phyloP scores from a whole-genome alignment of 2,329 filamentous ascomycete genomes.

The Penicillium glabrum region DNA sequence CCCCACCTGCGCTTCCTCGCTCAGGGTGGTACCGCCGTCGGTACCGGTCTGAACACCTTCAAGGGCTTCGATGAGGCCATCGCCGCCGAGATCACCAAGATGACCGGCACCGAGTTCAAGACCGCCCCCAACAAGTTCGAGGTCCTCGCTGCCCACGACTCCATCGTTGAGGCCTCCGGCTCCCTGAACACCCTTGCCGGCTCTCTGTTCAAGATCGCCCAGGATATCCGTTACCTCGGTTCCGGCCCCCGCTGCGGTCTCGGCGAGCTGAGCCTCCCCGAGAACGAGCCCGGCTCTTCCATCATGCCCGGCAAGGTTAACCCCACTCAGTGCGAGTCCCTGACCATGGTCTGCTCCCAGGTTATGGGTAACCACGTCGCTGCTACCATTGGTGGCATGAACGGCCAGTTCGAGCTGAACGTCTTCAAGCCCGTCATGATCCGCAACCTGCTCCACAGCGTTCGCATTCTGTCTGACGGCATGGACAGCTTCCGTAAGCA shows the following conservation, averaged over 20 bases:
- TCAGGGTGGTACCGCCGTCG: constrained; percentile 94
- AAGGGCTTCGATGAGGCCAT: constrained; percentile 93
- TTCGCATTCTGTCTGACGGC: constrained; percentile 81
- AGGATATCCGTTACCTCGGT: constrained; percentile 96
- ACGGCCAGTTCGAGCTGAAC: constrained; percentile 98
- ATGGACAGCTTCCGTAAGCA: constrained; percentile 97
- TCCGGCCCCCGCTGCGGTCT: constrained; percentile 94
- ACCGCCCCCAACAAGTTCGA: constrained; percentile 99
- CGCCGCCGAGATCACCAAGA: constrained; percentile 83
- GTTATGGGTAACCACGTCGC: constrained; percentile 98
- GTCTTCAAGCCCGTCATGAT: constrained; percentile 98
- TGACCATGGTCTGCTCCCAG: constrained; percentile 97
- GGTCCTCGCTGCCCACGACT: constrained; percentile 91
- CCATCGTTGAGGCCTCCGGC: constrained; percentile 90
- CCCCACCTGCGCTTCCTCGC: constrained; percentile 84
- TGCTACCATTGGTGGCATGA: constrained; percentile 90
- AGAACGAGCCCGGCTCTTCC: constrained; percentile 96
- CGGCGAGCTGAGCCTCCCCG: constrained; percentile 86
- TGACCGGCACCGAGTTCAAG: constrained; percentile 90
- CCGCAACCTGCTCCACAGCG: constrained; percentile 89
- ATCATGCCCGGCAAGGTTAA: constrained; percentile 99
- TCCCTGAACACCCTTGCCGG: constrained; percentile 88
- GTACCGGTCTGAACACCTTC: constrained; percentile 96
- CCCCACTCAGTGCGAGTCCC: constrained; percentile 94
- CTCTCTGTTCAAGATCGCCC: constrained; percentile 95